phyloP scores from a whole-genome alignment of 78 protist species.

The Planoprotostelium fungivorum region DNA sequence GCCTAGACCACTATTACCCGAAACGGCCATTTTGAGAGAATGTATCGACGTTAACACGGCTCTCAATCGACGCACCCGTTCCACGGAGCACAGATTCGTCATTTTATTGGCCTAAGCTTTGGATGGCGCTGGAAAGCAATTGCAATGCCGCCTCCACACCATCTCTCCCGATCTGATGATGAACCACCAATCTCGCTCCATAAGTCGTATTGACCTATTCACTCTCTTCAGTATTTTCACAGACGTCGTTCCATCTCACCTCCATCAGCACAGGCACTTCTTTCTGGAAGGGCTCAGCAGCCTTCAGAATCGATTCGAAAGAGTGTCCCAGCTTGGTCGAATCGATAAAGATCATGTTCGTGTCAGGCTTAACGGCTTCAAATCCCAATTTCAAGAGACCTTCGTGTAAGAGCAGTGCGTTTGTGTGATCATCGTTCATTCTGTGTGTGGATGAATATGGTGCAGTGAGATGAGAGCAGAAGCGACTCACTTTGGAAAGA shows the following conservation, averaged over 20 bases:
- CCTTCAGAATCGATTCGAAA: background rate
- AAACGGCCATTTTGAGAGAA: too few species aligned
- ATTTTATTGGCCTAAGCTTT: too few species aligned
- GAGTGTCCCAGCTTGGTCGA: background rate
- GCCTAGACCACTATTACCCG: too few species aligned
- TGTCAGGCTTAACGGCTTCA: background rate
- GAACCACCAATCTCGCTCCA: background rate
- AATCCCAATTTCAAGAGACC: background rate
- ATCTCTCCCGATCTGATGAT: background rate
- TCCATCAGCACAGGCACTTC: background rate
- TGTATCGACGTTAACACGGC: too few species aligned
- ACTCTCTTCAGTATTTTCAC: background rate
- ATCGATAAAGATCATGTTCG: background rate
- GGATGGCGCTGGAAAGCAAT: background rate
- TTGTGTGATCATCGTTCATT: background rate
- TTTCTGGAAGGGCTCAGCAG: background rate
- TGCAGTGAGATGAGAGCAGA: background rate
- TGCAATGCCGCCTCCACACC: background rate
- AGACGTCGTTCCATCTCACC: background rate
- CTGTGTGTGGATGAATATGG: background rate
- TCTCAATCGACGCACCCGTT: too few species aligned
- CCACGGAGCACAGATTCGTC: too few species aligned
- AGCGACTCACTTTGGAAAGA: background rate
- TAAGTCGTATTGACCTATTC: background rate
- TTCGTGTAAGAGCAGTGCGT: background rate